A percentile compares a stretch with the other conserved stretches of the same genome.
phyloP scores from a whole-genome alignment of 2,329 filamentous ascomycete genomes.

The Colletotrichum sp. region DNA sequence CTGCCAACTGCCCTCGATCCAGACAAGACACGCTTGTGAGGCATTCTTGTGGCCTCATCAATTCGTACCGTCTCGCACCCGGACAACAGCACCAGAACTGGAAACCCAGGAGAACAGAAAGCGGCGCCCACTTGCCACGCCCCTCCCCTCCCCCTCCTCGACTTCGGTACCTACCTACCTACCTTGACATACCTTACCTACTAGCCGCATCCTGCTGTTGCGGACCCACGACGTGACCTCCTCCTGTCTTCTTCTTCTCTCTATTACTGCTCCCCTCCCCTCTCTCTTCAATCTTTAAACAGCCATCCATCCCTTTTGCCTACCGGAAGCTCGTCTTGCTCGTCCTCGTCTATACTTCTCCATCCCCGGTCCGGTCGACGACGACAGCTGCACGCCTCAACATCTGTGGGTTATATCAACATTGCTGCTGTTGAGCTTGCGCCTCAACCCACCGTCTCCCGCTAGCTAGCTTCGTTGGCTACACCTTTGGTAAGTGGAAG shows the following conservation, averaged over 20 bases:
- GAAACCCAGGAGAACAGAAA: conserved; percentile 1
- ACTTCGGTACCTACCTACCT: conserved; percentile 1
- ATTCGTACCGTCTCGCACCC: background rate
- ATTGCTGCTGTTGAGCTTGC: background rate
- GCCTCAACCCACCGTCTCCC: background rate
- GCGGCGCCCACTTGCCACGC: conserved; percentile 1
- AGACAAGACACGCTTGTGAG: background rate
- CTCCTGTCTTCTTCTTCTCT: background rate
- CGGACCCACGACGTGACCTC: conserved; percentile 9
- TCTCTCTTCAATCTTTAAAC: background rate
- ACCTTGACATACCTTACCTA: background rate
- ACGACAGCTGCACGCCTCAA: background rate
- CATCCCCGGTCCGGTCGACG: background rate
- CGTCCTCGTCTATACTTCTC: background rate
- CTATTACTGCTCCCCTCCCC: background rate
- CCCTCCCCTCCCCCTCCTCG: background rate
- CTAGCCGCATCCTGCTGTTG: background rate
- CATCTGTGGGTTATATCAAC: background rate
- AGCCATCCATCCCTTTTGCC: background rate
- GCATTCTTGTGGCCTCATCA: background rate
- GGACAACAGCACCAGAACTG: background rate
- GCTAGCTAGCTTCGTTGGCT: conserved; percentile 6
- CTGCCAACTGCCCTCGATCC: background rate
- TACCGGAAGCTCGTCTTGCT: background rate
- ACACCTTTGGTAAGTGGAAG: conserved; percentile 1